phyloP scores from a whole-genome alignment of 2,329 filamentous ascomycete species.

The Aspergillus amoenus region DNA sequence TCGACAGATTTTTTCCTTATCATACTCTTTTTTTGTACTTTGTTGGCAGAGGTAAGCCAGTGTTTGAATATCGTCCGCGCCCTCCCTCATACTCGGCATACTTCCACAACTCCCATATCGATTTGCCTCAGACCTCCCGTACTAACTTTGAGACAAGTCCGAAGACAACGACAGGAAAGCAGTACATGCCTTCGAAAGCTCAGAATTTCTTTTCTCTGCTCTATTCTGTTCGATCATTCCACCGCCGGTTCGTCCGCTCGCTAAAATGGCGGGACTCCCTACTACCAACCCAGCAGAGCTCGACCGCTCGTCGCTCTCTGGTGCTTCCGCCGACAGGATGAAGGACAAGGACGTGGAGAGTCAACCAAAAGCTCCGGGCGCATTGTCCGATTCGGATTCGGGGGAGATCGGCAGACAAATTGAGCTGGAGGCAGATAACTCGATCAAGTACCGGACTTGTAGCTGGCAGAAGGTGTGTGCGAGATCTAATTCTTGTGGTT shows the following conservation, averaged over 20 bases:
- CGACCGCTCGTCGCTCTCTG: conserved; percentile 20
- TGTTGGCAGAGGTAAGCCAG: conserved; percentile 1
- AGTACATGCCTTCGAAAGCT: conserved; percentile 38
- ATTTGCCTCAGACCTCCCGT: not conserved
- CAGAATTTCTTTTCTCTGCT: conserved; percentile 22
- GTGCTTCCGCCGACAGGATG: conserved; percentile 26
- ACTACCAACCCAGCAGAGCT: conserved; percentile 21
- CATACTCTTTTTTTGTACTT: conserved; percentile 12
- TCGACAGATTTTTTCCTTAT: conserved; percentile 1
- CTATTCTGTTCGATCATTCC: conserved; percentile 30
- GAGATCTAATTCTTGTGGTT: conserved; percentile 2
- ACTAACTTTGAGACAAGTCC: not conserved
- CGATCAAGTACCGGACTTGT: conserved; percentile 89
- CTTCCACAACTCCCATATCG: not conserved
- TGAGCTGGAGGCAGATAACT: conserved; percentile 71
- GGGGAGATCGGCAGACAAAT: conserved; percentile 65
- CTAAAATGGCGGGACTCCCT: conserved; percentile 40
- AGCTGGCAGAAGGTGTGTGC: conserved; percentile 77
- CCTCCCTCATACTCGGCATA: not conserved
- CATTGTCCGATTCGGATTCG: conserved; percentile 39
- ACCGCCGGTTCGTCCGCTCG: conserved; percentile 37
- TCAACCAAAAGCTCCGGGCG: conserved; percentile 19
- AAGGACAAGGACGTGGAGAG: conserved; percentile 37
- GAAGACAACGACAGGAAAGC: conserved; percentile 7
- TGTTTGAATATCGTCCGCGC: not conserved